These are phyloP conservation scores for Gossypium ekmanianum DNA, from an alignment of 345 rosid genomes.

Conservation along the genomic window DNA sequence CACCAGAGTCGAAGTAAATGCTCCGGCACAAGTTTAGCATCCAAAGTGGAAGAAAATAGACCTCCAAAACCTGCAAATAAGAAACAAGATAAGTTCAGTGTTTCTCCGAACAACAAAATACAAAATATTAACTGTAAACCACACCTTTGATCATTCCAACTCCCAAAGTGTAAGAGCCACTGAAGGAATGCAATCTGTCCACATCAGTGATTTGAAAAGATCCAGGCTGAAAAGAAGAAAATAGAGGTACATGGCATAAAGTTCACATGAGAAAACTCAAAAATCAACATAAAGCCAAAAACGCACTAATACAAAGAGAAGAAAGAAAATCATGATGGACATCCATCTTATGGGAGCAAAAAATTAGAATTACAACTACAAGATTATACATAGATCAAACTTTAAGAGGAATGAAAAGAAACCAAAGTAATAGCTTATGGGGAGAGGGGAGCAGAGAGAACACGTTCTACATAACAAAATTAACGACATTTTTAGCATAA, in stretches of 20 bases:
- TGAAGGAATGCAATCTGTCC: conserved; percentile 58
- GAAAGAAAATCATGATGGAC: neutral
- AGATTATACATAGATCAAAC: neutral
- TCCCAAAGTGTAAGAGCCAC: conserved; percentile 68
- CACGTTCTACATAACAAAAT: neutral
- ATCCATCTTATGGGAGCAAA: neutral
- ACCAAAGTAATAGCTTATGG: neutral
- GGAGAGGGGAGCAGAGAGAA: neutral
- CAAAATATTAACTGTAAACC: neutral
- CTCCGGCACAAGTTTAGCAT: conserved; percentile 77
- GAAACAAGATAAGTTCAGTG: conserved; percentile 11
- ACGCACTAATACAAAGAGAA: neutral
- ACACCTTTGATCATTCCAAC: conserved; percentile 67
- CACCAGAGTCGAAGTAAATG: conserved; percentile 70
- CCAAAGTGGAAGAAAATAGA: conserved; percentile 54
- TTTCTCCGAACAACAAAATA: neutral
- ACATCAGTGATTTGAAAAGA: conserved; percentile 42
- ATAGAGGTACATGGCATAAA: conserved; percentile 4
- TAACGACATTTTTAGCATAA: neutral
- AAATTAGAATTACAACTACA: neutral
- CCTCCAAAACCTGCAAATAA: conserved; percentile 57
- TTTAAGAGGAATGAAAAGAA: neutral
- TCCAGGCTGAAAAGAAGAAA: conserved; percentile 53
- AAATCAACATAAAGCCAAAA: neutral
- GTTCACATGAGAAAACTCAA: neutral